Evolutionary conservation across 2,329 filamentous ascomycete species (phyloP).

Genomic region (Emmonsiellopsis sp.): DNA sequence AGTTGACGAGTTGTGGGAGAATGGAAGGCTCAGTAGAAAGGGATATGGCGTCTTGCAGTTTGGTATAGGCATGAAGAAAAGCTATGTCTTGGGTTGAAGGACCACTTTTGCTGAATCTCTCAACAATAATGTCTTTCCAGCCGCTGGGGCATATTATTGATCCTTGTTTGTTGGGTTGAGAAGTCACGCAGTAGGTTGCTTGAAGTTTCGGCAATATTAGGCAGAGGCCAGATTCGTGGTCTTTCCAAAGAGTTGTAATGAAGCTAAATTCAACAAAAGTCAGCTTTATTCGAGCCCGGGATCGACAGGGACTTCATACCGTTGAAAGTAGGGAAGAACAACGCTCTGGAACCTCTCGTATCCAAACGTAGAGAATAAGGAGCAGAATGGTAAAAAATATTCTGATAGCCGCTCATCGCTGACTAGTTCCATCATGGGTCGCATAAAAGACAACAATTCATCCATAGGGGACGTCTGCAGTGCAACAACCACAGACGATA

Average conservation of each 20-base stretch:
- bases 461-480: slow-evolving; percentile 74
- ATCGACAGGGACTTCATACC: slow-evolving; percentile 35
- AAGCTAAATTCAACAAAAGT: slow-evolving; percentile 46
- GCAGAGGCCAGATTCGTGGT: slow-evolving; percentile 60
- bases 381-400: slow-evolving; percentile 80
- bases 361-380: slow-evolving; percentile 67
- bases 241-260: slow-evolving; percentile 62
- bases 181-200: slow-evolving; percentile 42
- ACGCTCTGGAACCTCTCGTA: slow-evolving; percentile 66
- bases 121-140: slow-evolving; percentile 66
- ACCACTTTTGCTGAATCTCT: slow-evolving; percentile 49
- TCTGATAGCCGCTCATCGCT: slow-evolving; percentile 56
- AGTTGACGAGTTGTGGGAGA: slow-evolving; percentile 55
- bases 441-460: slow-evolving; percentile 61
- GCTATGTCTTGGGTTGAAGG: slow-evolving; percentile 50
- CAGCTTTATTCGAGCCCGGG: slow-evolving; percentile 6
- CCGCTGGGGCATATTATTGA: slow-evolving; percentile 31
- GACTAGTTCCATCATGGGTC: slow-evolving; percentile 55
- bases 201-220: slow-evolving; percentile 57
- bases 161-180: slow-evolving; percentile 31
- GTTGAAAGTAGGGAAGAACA: slow-evolving; percentile 74
- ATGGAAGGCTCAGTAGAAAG: slow-evolving; percentile 54
- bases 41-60: slow-evolving; percentile 51
- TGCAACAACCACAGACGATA: slow-evolving; percentile 50
- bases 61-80: slow-evolving; percentile 59